phyloP scores from a whole-genome alignment of 495 filamentous ascomycete genomes.

The Penicillium nucicola region DNA sequence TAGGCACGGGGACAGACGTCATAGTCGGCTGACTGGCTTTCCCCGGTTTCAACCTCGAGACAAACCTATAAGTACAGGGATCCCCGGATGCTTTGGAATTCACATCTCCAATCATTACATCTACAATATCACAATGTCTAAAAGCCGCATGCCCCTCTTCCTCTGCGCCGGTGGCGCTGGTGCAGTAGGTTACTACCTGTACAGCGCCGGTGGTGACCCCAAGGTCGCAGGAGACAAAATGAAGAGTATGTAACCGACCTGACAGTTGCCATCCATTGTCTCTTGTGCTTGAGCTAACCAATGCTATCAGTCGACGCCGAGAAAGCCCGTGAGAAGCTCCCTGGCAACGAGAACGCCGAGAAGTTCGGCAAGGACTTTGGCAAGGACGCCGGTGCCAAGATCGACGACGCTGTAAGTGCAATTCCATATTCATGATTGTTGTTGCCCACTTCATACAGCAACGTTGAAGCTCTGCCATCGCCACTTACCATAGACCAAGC shows the following conservation, averaged over 20 bases:
- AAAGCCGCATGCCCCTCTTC: slow-evolving; percentile 52
- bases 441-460: background rate
- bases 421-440: background rate
- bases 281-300: slow-evolving; percentile 1
- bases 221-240: slow-evolving; percentile 75
- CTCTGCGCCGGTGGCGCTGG: slow-evolving; percentile 63
- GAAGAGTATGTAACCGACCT: slow-evolving; percentile 58
- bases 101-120: background rate
- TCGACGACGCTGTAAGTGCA: slow-evolving; percentile 54
- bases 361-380: slow-evolving; percentile 49
- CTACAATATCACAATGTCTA: slow-evolving; percentile 36
- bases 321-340: slow-evolving; percentile 62
- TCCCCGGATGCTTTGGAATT: background rate
- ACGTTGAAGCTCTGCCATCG: background rate
- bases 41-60: background rate
- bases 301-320: slow-evolving; percentile 53
- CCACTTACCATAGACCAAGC: slow-evolving; percentile 2
- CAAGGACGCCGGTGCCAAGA: slow-evolving; percentile 48
- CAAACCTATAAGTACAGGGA: slow-evolving; percentile 10
- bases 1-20: slow-evolving; percentile 2
- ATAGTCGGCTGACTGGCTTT: background rate
- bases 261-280: background rate
- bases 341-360: slow-evolving; percentile 47
- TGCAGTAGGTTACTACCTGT: slow-evolving; percentile 85
- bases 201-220: slow-evolving; percentile 79